Base-by-base conservation (phyloP, 192 early-diverging fungal genomes). In the Lunasporangiospora selenospora region DNA sequence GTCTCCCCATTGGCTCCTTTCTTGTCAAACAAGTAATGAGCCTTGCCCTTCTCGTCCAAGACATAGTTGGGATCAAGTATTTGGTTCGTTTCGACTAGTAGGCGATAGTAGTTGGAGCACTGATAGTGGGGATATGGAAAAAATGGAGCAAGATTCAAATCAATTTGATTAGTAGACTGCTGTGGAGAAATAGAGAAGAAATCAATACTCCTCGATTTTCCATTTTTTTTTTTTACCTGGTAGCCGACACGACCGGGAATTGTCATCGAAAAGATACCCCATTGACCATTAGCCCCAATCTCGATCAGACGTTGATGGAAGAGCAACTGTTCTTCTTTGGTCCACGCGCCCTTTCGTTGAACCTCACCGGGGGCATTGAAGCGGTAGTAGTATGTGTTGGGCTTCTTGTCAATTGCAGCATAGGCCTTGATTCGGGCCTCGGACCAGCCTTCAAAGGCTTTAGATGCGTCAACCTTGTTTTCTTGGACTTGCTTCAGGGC, bases 281-380 rank as follows among this genome's bases (percentile, higher is more conserved):
- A 98, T 75, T 98, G 95, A 10, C 96, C 95, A 64, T 95, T 94
- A 21, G 93, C 93, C 6, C 96, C 96, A 26, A 95, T 82, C 67
- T 97, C 94, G 37, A 81, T 75, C 58, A 98, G 75, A 24, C 95
- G 83, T 43, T 88, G 75, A 58, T 95, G 89, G 73, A 98, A 98
- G 18, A 95, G 60, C 53, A 84, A 80, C 58, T 93, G 87, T 79
- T 98, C 96, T 55, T 92, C 90, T 65, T 83, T 76, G 15, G 91
- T 92, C 95, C 95, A 97, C 62, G 84, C 86, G 6, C 96, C 96
- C 48, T 93, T 95, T 43, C 88, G 83, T 62, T 98, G 96, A 59
- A 91, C 93, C 75, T 98, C 95, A 29, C 95, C 95, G 0, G 96
- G 96, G 2, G 93, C 95, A 75, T 98, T 98, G 77, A 98, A 98